A percentile compares a stretch with the other conserved stretches of the same genome.
These are phyloP conservation scores for Angophora floribunda DNA, from an alignment of 345 rosid species.

Conservation along the genomic window DNA sequence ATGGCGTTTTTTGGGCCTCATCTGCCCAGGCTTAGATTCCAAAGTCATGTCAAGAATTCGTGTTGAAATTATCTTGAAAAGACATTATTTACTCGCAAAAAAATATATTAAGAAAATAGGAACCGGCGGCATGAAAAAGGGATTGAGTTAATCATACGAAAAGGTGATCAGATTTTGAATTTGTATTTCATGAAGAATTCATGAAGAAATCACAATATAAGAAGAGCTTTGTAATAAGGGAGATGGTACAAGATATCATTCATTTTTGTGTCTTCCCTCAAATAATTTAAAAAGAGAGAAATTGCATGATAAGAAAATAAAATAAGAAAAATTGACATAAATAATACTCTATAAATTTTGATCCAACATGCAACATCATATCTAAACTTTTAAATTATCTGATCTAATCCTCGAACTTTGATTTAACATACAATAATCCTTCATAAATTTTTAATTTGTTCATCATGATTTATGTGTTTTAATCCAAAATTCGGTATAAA, in stretches of 20 bases:
- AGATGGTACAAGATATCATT: too few relatives aligned
- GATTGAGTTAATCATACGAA: too few relatives aligned
- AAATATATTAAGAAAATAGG: background rate
- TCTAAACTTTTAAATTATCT: too few relatives aligned
- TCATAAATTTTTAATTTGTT: too few relatives aligned
- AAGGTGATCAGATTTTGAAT: background rate
- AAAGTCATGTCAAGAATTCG: background rate
- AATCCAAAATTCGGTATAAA: too few relatives aligned
- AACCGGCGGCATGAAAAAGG: background rate
- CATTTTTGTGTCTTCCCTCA: background rate
- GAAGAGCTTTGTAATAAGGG: background rate
- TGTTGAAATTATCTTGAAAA: background rate
- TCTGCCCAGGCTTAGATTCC: background rate
- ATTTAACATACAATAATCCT: too few relatives aligned
- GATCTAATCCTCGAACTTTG: too few relatives aligned
- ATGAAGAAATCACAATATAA: background rate
- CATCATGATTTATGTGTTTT: too few relatives aligned
- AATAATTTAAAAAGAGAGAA: background rate
- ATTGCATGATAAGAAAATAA: background rate
- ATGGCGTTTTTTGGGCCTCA: background rate
- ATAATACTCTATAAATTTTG: too few relatives aligned
- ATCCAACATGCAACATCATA: too few relatives aligned
- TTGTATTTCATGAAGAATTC: background rate
- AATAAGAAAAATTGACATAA: background rate
- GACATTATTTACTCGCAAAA: rapidly evolving